Evolutionary conservation across 192 early-diverging fungal species (phyloP).

Genomic region (Umbelopsis sp.): DNA sequence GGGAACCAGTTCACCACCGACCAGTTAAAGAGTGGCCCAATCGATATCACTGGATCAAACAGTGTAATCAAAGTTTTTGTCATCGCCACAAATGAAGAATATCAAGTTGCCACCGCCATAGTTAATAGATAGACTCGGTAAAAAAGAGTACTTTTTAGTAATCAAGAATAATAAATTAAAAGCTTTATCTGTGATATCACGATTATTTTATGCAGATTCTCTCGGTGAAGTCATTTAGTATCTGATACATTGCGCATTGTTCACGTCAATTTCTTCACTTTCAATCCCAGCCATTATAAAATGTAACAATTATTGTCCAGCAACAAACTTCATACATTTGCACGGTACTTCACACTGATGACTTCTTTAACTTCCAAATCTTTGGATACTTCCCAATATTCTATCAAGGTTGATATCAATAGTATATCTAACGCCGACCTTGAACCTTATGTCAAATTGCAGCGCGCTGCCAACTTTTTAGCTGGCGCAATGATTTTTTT

Average conservation of each 20-base stretch:
- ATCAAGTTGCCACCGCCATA: slow-evolving; percentile 4
- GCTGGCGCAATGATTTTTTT: slow-evolving; percentile 51
- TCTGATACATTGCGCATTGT: not conserved
- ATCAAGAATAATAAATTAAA: too few species aligned
- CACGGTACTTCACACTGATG: not conserved
- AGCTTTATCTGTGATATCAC: too few species aligned
- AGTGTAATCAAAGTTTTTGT: not conserved
- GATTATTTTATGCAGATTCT: too few species aligned
- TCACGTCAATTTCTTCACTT: not conserved
- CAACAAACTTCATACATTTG: too few species aligned
- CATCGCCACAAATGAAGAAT: slow-evolving; percentile 7
- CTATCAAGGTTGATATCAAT: slow-evolving; percentile 3
- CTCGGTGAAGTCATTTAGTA: too few species aligned
- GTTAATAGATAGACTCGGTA: not conserved
- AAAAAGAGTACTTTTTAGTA: too few species aligned
- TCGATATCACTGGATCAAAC: not conserved
- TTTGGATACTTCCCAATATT: not conserved
- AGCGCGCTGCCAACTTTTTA: slow-evolving; percentile 41
- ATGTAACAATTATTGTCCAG: too few species aligned
- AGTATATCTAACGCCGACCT: not conserved
- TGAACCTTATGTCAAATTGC: slow-evolving; percentile 13
- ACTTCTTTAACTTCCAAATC: not conserved
- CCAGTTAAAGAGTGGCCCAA: not conserved
- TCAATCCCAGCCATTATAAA: not conserved
- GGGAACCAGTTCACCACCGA: not conserved